Percentiles rank a stretch among this genome's conserved stretches.
phyloP scores from a whole-genome alignment of 768 basidiomycete species.

The Mycena metata region DNA sequence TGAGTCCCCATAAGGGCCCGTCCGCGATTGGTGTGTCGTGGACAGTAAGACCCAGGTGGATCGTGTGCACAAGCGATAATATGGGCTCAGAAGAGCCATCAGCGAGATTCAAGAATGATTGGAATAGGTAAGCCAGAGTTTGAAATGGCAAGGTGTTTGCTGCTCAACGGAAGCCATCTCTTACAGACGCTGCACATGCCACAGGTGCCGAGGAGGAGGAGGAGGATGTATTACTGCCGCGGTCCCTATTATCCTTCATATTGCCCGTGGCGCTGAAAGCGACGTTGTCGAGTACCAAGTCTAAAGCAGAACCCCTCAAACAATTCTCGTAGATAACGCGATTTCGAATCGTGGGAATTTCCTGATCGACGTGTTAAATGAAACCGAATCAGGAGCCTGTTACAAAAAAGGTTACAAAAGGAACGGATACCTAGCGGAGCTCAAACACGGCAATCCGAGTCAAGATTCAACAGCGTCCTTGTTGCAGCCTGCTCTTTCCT shows the following conservation, averaged over 20 bases:
- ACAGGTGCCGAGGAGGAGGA: too few relatives aligned
- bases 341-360: too few relatives aligned
- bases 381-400: too few relatives aligned
- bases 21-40: neutral
- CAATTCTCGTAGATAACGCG: too few relatives aligned
- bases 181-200: neutral
- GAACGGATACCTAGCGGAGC: too few relatives aligned
- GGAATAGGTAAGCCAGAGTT: neutral
- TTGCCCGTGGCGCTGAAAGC: neutral
- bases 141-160: neutral
- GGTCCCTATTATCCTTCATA: neutral
- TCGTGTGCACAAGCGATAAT: neutral
- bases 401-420: too few relatives aligned
- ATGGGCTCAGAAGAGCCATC: neutral
- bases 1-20: neutral
- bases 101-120: neutral
- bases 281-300: slow-evolving; percentile 1
- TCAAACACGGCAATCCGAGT: too few relatives aligned
- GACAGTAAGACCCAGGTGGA: neutral
- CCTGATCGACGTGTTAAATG: too few relatives aligned
- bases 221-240: too few relatives aligned
- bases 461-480: too few relatives aligned
- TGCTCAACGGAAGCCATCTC: slow-evolving; percentile 5
- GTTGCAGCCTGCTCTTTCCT: too few relatives aligned
- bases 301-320: too few relatives aligned